Base-by-base conservation (phyloP, 805 yeast genomes). In the Suhomyces xylopsoci region DNA sequence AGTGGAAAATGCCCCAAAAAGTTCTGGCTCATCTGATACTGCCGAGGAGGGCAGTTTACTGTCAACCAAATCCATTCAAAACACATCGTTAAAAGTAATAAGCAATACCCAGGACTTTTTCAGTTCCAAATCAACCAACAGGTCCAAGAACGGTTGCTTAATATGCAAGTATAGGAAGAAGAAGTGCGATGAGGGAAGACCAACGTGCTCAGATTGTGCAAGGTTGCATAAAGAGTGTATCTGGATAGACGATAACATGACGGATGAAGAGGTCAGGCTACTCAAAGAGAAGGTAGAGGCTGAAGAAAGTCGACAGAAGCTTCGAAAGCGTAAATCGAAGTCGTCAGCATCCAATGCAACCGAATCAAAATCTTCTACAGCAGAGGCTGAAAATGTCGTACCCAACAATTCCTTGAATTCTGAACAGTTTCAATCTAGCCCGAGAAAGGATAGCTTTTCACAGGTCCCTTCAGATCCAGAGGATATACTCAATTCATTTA, bases 131-230 rank as follows among this genome's bases (percentile, higher is more conserved):
- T 57, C 67, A 1, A 59, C 68, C 43, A 73, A 66, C 58, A 64
- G 81, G 56, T 79, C 88, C 1, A 78, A 71, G 57, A 73, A 73
- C n/a, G 90, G 90, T 0, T 85, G 91, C 63, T 66, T 85, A 38
- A 85, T 88, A 0, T 85, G 91, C 66, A 85, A 85, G 60, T 72
- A 81, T 36, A 68, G 90, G 43, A 85, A 84, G 73, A 83, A 82
- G 60, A 73, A 82, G 57, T 81, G 86, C 61, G 78, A 80, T 56
- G 84, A 81, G 58, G 55, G 53, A 7, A 70, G 69, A 51, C 86
- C 86, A 1, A 59, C 67, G 1, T 81, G 86, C 60, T 71, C 78
- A 1, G 84, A 78, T 58, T 81, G 86, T 55, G 15, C 26, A 9
- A 62, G 85, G 40, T 65, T 81, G 42, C 61, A 67, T 8, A 75